Base-by-base conservation (phyloP, 1,284 basidiomycete genomes). In the Ceratobasidium sp. region DNA sequence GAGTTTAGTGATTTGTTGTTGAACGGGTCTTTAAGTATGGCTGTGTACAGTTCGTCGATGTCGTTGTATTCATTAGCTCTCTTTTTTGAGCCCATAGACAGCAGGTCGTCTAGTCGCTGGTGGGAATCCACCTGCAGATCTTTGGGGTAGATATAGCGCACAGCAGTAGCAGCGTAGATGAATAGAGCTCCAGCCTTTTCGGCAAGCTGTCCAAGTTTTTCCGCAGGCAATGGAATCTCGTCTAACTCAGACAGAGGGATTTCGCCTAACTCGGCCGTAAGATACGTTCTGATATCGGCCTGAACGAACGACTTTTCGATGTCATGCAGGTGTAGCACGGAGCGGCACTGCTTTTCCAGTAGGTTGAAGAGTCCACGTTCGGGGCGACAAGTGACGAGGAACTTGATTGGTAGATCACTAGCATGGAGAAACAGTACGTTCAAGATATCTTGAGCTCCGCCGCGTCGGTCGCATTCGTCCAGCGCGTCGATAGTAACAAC, bases 401-500 rank as follows among this genome's bases (percentile, higher is more conserved):
- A 50, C 59, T 60, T 69, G n/a, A 75, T 33, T 7, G 60, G 60
- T 1, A 63, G 60, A 22, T 19, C 47, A 2, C 6, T 14, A 19
- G 60, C 14, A 44, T 19, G n/a, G n/a, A 17, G 41, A 41, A 63
- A 27, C 8, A 63, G 22, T 29, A 45, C 7, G 11, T 63, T 44
- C n/a, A 75, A 36, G 11, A 69, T 41, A n/a, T 60, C 64, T 17
- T 71, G 24, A 2, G 51, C 33, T 1, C 44, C 45, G 8, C 19
- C 24, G 22, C 41, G 45, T 9, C 45, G 19, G 41, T 47, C 45
- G 48, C 74, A 75, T 47, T 75, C 74, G 48, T 75, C 74, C 22
- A 75, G 54, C 0, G 74, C 74, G 24, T 75, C 74, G 31, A 75
- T 69, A n/a, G 71, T 56, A 19, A 75, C 31, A 7, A 71, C 45